These are phyloP conservation scores for Apiospora aurea DNA, from an alignment of 2,329 filamentous ascomycete species.

Conservation along the genomic window DNA sequence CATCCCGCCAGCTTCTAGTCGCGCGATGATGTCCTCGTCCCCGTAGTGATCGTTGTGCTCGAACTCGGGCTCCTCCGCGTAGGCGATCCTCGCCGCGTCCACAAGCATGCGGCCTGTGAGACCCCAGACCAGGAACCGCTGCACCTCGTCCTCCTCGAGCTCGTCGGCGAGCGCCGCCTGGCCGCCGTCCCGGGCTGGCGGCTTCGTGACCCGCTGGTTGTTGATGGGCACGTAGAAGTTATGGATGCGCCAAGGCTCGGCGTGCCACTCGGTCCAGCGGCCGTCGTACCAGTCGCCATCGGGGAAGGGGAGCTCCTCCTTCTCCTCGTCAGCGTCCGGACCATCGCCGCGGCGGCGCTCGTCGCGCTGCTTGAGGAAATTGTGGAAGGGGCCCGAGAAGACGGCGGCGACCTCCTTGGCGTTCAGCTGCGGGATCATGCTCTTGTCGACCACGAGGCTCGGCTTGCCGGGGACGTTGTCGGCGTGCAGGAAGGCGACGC, in stretches of 20 bases:
- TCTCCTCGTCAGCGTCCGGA: not conserved
- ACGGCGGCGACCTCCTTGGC: conserved; percentile 92
- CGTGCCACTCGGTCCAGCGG: conserved; percentile 80
- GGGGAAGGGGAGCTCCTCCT: conserved; percentile 43
- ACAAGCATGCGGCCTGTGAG: conserved; percentile 94
- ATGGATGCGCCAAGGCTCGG: conserved; percentile 82
- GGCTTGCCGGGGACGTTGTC: conserved; percentile 47
- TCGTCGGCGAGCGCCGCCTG: conserved; percentile 37
- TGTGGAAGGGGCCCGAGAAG: conserved; percentile 87
- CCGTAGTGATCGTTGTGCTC: conserved; percentile 67
- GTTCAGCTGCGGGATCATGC: conserved; percentile 81
- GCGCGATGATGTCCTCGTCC: conserved; percentile 59
- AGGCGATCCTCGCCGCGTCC: conserved; percentile 86
- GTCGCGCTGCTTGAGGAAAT: conserved; percentile 74
- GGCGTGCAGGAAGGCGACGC: conserved; percentile 78
- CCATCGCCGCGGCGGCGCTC: conserved; percentile 48
- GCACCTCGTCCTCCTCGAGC: conserved; percentile 51
- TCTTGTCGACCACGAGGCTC: conserved; percentile 66
- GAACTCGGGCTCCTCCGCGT: conserved; percentile 82
- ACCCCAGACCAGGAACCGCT: conserved; percentile 86
- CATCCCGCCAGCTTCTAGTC: conserved; percentile 52
- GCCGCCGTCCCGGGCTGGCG: conserved; percentile 44
- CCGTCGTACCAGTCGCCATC: conserved; percentile 84
- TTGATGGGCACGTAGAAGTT: conserved; percentile 89
- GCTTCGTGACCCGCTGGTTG: conserved; percentile 72